A percentile compares a stretch with the other conserved stretches of the same genome.
Conservation (phyloP, 352 stramenopile genomes). For the Globisporangium alternatum region DNA sequence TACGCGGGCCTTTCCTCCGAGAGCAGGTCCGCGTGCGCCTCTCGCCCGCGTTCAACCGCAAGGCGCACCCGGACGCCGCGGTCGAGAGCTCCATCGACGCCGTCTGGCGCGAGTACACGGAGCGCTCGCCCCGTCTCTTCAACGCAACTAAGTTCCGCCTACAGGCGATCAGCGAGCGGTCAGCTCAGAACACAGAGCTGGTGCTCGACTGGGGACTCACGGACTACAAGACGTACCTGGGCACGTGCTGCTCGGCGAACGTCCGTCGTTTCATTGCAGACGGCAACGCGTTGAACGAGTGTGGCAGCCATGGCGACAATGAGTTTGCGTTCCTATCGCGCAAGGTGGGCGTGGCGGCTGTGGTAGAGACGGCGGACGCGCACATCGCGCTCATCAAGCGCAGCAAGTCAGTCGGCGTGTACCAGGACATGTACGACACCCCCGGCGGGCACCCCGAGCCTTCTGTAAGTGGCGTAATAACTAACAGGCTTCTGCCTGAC, state of each 20-base stretch:
- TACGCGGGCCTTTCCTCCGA: constrained; percentile 17
- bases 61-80: constrained; percentile 31
- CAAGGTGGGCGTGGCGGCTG: constrained; percentile 76
- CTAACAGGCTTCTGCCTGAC: not conserved
- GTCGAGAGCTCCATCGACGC: constrained; percentile 38
- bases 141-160: constrained; percentile 77
- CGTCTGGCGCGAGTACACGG: constrained; percentile 38
- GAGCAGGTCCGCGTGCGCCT: constrained; percentile 48
- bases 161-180: not conserved
- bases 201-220: constrained; percentile 47
- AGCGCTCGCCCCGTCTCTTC: constrained; percentile 48
- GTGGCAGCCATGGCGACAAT: constrained; percentile 12
- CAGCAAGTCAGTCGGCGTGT: constrained; percentile 62
- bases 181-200: constrained; percentile 12
- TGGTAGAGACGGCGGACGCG: constrained; percentile 60
- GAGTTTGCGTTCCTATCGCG: constrained; percentile 61
- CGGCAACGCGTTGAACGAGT: constrained; percentile 10
- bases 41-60: constrained; percentile 40
- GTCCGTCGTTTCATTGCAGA: constrained; percentile 36
- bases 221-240: constrained; percentile 77
- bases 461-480: constrained; percentile 18
- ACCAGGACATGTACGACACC: constrained; percentile 73
- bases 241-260: constrained; percentile 59
- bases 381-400: constrained; percentile 67
- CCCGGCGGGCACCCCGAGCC: constrained; percentile 80